Percentiles rank a stretch among this genome's conserved stretches.
phyloP scores from a whole-genome alignment of 1,284 basidiomycete species.

The Sporisorium scitamineum region DNA sequence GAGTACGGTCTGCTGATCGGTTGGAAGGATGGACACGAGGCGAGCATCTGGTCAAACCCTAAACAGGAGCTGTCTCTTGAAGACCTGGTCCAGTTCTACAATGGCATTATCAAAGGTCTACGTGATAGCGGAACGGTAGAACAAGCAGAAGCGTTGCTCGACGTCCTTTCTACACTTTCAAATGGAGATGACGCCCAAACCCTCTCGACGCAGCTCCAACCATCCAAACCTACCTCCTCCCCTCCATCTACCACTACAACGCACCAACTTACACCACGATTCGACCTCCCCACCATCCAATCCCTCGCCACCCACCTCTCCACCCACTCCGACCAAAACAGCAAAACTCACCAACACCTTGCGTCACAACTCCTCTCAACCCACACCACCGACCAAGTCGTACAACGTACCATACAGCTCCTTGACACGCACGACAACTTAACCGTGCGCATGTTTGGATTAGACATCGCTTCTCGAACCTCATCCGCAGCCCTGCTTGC shows the following conservation, averaged over 20 bases:
- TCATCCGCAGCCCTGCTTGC: background rate
- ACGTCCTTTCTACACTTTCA: background rate
- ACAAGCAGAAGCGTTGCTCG: slow-evolving; percentile 5
- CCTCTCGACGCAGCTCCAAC: slow-evolving; percentile 13
- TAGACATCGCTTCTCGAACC: slow-evolving; percentile 2
- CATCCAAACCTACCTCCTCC: background rate
- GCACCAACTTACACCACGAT: background rate
- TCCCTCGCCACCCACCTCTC: slow-evolving; percentile 5
- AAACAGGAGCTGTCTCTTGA: background rate
- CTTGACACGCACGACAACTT: slow-evolving; percentile 34
- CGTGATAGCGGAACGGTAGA: background rate
- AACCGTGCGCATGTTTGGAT: slow-evolving; percentile 5
- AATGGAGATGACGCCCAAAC: slow-evolving; percentile 18
- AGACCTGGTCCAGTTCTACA: slow-evolving; percentile 14
- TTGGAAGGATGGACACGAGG: slow-evolving; percentile 22
- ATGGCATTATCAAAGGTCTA: background rate
- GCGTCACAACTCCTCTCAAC: slow-evolving; percentile 7
- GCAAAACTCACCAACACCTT: background rate
- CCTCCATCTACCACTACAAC: background rate
- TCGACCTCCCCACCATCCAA: slow-evolving; percentile 20
- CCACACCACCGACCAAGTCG: background rate
- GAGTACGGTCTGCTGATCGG: slow-evolving; percentile 22
- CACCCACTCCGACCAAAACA: background rate
- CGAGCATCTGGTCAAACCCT: slow-evolving; percentile 14
- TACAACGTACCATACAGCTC: slow-evolving; percentile 13